Conservation (phyloP, 139 green algal genomes). For the Pleodorina starrii region DNA sequence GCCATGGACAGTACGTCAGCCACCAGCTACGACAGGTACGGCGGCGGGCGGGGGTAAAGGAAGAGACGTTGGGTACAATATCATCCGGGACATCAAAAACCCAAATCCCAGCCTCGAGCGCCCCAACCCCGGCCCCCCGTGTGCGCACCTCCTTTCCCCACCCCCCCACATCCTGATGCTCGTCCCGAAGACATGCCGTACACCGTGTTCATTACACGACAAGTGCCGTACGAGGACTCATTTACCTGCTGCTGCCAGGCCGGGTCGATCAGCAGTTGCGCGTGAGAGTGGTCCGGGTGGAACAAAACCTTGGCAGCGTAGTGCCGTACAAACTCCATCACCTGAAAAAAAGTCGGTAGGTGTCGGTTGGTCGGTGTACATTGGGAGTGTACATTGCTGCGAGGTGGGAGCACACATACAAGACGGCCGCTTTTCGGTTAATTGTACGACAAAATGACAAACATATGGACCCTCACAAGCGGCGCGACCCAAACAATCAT, state of each 20-base stretch:
- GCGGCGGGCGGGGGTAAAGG: neutral
- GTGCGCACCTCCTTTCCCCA: no score
- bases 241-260: slow-evolving; percentile 30
- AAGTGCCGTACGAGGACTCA: neutral
- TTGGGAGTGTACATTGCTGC: no score
- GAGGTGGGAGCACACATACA: no score
- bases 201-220: neutral
- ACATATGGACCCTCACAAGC: no score
- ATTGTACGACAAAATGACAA: no score
- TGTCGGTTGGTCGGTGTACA: neutral
- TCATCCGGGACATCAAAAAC: no score
- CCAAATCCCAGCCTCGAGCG: no score
- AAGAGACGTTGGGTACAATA: neutral
- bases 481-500: no score
- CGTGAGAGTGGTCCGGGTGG: slow-evolving; percentile 25
- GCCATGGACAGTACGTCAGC: slow-evolving; percentile 6
- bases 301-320: slow-evolving; percentile 37
- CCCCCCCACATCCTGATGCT: no score
- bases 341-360: neutral
- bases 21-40: neutral
- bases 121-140: no score
- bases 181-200: neutral
- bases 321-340: slow-evolving; percentile 21
- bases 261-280: slow-evolving; percentile 17
- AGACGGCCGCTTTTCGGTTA: no score